Percentiles rank a stretch among this genome's conserved stretches.
These are phyloP conservation scores for Suhomyces sp. DNA, from an alignment of 805 yeast species.

Conservation along the genomic window DNA sequence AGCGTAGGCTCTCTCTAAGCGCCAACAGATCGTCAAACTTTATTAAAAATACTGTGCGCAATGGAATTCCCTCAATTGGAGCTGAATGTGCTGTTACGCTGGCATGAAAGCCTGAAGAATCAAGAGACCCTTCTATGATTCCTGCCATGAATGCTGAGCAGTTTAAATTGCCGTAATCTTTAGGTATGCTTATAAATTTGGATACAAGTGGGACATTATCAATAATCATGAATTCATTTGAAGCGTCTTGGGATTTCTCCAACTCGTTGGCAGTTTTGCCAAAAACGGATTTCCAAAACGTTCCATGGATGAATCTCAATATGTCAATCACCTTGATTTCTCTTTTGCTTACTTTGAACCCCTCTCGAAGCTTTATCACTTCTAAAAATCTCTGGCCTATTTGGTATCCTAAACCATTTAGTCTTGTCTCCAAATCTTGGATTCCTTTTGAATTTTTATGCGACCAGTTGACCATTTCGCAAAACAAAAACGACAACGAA, in stretches of 20 bases:
- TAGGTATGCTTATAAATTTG: conserved; percentile 74
- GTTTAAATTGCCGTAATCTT: conserved; percentile 71
- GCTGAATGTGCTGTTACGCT: conserved; percentile 81
- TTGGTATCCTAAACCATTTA: conserved; percentile 73
- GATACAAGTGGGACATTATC: conserved; percentile 72
- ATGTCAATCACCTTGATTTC: conserved; percentile 65
- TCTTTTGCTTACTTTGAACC: conserved; percentile 57
- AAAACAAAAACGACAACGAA: conserved; percentile 64
- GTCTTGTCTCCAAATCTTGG: conserved; percentile 52
- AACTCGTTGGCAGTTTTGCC: conserved; percentile 72
- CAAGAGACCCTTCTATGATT: conserved; percentile 76
- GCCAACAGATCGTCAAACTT: conserved; percentile 62
- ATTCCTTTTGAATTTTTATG: conserved; percentile 63
- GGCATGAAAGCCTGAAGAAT: conserved; percentile 68
- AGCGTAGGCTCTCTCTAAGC: conserved; percentile 51
- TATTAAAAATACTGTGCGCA: conserved; percentile 71
- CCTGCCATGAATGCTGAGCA: conserved; percentile 87
- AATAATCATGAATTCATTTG: conserved; percentile 72
- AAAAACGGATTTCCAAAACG: conserved; percentile 71
- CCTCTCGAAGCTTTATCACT: conserved; percentile 64
- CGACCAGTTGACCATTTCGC: conserved; percentile 66
- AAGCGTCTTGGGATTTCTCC: conserved; percentile 68
- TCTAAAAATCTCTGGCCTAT: conserved; percentile 74
- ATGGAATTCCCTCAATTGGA: conserved; percentile 55
- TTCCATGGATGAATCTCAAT: conserved; percentile 67